A percentile compares a stretch with the other conserved stretches of the same genome.
These are phyloP conservation scores for Sugiyamaella valdiviana DNA, from an alignment of 805 yeast species.

Conservation along the genomic window DNA sequence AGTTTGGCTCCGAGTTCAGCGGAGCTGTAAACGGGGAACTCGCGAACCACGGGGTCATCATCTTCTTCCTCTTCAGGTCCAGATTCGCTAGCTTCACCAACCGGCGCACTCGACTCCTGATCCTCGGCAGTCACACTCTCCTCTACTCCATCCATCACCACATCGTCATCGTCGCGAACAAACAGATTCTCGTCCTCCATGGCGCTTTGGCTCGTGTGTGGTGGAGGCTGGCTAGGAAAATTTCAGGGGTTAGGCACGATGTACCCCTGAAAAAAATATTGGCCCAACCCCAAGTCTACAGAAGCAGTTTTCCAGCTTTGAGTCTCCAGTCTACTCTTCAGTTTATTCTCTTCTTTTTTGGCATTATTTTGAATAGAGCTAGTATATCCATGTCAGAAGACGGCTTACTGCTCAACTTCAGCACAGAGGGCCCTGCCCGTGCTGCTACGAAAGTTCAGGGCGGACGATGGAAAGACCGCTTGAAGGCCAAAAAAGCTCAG, in stretches of 20 bases:
- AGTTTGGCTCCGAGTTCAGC: conserved; percentile 29
- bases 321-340: no score
- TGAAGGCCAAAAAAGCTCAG: conserved; percentile 43
- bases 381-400: conserved; percentile 38
- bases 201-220: background rate
- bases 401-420: conserved; percentile 71
- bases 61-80: conserved; percentile 36
- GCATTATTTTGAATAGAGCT: background rate
- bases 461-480: conserved; percentile 78
- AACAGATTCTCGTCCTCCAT: conserved; percentile 18
- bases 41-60: conserved; percentile 57
- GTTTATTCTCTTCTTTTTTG: no score
- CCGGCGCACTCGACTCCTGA: conserved; percentile 22
- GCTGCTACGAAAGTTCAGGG: conserved; percentile 37
- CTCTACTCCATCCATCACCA: conserved; percentile 1
- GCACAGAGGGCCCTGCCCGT: conserved; percentile 23
- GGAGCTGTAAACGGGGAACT: conserved; percentile 50
- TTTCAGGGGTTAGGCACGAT: background rate
- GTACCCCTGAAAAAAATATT: conserved; percentile 1
- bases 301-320: no score
- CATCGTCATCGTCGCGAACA: conserved; percentile 18
- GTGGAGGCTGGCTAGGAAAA: background rate
- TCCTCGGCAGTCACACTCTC: conserved; percentile 4
- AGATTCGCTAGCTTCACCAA: no score
- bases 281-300: background rate